Percentiles rank a stretch among this genome's conserved stretches.
Evolutionary conservation across 371 early-diverging fungal genomes (phyloP).

Genomic region (Mortierella sp.): DNA sequence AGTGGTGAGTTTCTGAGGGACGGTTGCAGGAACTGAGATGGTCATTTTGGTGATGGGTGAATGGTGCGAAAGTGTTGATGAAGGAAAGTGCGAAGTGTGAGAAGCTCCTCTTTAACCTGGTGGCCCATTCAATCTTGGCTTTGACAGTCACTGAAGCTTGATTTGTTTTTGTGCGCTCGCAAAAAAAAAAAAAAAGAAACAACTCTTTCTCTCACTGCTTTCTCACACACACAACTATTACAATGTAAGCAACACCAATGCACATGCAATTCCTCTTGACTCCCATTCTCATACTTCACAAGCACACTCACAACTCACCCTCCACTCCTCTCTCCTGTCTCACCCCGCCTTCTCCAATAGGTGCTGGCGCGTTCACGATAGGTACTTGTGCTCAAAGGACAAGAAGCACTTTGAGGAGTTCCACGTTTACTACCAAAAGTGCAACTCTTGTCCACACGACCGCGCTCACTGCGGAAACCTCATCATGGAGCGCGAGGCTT

Average conservation of each 20-base stretch:
- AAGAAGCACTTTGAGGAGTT: constrained; percentile 53
- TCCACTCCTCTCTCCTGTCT: background rate
- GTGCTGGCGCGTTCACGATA: constrained; percentile 58
- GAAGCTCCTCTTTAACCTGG: background rate
- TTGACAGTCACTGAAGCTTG: background rate
- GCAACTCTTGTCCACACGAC: constrained; percentile 57
- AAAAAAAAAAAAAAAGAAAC: background rate
- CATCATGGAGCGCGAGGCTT: constrained; percentile 52
- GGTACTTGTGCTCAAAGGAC: constrained; percentile 50
- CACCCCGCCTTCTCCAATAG: background rate
- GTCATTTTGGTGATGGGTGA: constrained; percentile 1
- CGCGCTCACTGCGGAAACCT: constrained; percentile 53
- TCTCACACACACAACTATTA: background rate
- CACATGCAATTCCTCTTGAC: background rate
- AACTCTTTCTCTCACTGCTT: background rate
- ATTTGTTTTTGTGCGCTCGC: background rate
- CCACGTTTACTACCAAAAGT: constrained; percentile 57
- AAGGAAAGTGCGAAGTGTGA: background rate
- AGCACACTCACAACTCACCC: background rate
- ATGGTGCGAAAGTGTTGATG: constrained; percentile 2
- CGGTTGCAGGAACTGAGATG: constrained; percentile 12
- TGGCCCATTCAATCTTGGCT: too few relatives aligned
- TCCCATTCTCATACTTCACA: background rate
- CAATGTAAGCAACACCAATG: background rate
- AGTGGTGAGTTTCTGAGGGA: constrained; percentile 40